Base-by-base conservation (phyloP, 768 basidiomycete species). In the Pulveroboletus frians region DNA sequence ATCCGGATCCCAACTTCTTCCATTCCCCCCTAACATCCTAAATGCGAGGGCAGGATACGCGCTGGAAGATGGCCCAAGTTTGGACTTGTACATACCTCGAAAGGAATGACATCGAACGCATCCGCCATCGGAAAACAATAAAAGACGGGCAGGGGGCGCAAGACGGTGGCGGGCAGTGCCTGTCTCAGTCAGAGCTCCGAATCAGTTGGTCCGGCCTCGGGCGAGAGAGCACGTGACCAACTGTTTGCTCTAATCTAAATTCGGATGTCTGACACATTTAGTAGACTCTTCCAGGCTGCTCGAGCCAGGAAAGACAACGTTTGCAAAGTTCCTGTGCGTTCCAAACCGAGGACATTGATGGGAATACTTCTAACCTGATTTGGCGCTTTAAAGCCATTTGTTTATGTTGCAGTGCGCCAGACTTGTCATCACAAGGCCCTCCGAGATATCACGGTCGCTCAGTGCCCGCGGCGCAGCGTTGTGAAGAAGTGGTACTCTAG, bases 1-100 rank as follows among this genome's bases (percentile, higher is more conserved):
- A 92, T 15, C 92, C 92, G n/a, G 89, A 83, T 26, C 92, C 92
- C 8, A 94, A 73, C 63, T 88, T 90, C 75, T 84, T 85, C 90
- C 90, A 92, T 43, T 85, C 76, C 39, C 88, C 89, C 62, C 80
- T 83, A 73, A 92, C 88, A 64, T 92, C 90, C 90, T 91, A 60
- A 51, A 41, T 58, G 42, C 41, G 36, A 40, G 39, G 43, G 39
- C 11, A 38, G 38, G 50, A 49, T 42, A 43, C 30, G 23, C 26
- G 7, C 17, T 5, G 21, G 17, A 18, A 43, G 27, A 48, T 43
- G 37, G 27, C 14, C 26, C 7, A 14, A 8, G 23, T 14, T 27
- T 32, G 10, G 36, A 23, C 11, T 6, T 14, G 37, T 9, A 68
- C 80, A 48, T 43, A 86, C 89, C 72, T 88, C 84, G 72, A 76